Conservation (phyloP, 257 asterid species). For the Fraxinus excelsior region DNA sequence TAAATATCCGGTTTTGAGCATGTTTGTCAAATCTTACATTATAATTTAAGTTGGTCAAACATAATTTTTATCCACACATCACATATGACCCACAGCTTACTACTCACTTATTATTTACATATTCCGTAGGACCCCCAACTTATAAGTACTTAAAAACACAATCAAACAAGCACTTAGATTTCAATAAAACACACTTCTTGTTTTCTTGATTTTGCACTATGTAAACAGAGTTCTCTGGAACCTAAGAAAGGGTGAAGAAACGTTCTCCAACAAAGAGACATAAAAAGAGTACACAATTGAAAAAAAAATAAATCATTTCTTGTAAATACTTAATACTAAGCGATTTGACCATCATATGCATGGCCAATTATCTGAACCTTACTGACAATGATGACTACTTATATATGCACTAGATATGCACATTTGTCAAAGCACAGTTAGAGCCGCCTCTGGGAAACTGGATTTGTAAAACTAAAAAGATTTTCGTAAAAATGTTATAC, state of each 20-base stretch:
- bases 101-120: too few relatives aligned
- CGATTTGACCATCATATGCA: not conserved
- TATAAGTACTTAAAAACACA: too few relatives aligned
- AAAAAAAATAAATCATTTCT: too few relatives aligned
- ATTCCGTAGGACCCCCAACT: too few relatives aligned
- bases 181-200: not conserved
- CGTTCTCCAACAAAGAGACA: not conserved
- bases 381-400: not conserved
- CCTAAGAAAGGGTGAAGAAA: not conserved
- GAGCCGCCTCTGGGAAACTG: slow-evolving; percentile 3
- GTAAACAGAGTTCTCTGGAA: not conserved
- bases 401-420: slow-evolving; percentile 11
- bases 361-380: slow-evolving; percentile 14
- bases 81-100: too few relatives aligned
- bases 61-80: too few relatives aligned
- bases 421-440: not conserved
- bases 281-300: not conserved
- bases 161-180: not conserved
- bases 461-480: not conserved
- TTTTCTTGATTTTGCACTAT: not conserved
- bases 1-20: too few relatives aligned
- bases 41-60: too few relatives aligned
- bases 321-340: too few relatives aligned
- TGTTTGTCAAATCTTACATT: too few relatives aligned
- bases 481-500: not conserved